phyloP scores from a whole-genome alignment of 1,139 yeast species.

The Scheffersomyces cryptocercus region DNA sequence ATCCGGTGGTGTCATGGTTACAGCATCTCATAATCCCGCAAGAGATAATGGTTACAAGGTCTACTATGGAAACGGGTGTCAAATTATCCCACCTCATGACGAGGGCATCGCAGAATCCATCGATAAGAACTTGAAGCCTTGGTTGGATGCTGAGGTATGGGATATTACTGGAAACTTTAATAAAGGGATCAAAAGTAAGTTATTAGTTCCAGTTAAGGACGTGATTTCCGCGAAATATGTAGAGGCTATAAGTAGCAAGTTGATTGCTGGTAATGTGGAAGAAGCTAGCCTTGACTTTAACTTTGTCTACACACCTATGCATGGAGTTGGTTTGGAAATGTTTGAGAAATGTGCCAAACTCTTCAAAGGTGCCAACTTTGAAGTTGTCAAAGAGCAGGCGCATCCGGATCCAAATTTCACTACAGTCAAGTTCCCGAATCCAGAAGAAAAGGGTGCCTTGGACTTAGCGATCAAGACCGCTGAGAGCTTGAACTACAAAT shows the following conservation, averaged over 20 bases:
- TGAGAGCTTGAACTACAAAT: conserved; percentile 37
- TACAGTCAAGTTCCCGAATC: conserved; percentile 89
- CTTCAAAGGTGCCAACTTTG: conserved; percentile 27
- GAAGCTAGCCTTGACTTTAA: conserved; percentile 26
- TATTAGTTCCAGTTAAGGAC: conserved; percentile 28
- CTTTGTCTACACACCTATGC: conserved; percentile 91
- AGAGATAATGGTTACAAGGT: conserved; percentile 94
- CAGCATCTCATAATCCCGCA: conserved; percentile 94
- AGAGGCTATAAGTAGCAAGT: conserved; percentile 24
- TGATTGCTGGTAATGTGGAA: conserved; percentile 18
- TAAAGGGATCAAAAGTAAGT: conserved; percentile 18
- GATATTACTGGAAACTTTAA: conserved; percentile 39
- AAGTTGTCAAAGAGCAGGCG: conserved; percentile 58
- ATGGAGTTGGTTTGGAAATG: conserved; percentile 80
- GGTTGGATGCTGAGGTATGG: conserved; percentile 51
- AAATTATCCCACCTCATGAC: conserved; percentile 93
- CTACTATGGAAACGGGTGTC: conserved; percentile 91
- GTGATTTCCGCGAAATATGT: conserved; percentile 40
- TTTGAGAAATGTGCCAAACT: conserved; percentile 31
- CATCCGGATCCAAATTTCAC: conserved; percentile 82
- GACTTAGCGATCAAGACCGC: conserved; percentile 66
- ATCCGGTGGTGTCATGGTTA: conserved; percentile 88
- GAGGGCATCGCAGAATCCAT: conserved; percentile 66
- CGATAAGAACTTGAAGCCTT: conserved; percentile 59
- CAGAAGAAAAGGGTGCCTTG: conserved; percentile 92